Conservation (phyloP, 768 basidiomycete species). For the Termitomyces eurrhizus region DNA sequence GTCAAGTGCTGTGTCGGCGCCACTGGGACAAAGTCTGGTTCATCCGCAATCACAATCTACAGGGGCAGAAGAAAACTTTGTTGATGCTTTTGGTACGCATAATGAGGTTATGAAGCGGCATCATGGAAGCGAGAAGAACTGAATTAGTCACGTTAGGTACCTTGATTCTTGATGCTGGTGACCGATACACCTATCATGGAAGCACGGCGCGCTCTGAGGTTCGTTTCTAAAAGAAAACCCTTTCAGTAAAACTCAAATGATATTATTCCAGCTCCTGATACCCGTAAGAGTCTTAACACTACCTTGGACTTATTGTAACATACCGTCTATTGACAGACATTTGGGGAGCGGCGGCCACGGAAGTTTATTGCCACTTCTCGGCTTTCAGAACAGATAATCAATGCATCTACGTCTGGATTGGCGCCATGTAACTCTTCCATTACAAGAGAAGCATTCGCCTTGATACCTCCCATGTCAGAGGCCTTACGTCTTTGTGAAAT, state of each 20-base stretch:
- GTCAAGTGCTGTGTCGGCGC: not conserved
- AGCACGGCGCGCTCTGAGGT: constrained; percentile 69
- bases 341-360: constrained; percentile 17
- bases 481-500: constrained; percentile 59
- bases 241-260: not conserved
- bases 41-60: not conserved
- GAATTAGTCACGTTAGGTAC: constrained; percentile 38
- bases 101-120: not conserved
- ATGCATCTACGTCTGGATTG: constrained; percentile 31
- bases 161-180: constrained; percentile 49
- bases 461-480: constrained; percentile 55
- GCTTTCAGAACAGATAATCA: constrained; percentile 37
- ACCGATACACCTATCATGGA: constrained; percentile 56
- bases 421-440: constrained; percentile 31
- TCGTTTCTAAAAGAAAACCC: constrained; percentile 14
- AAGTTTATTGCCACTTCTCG: constrained; percentile 8
- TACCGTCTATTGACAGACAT: constrained; percentile 17
- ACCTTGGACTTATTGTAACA: not conserved
- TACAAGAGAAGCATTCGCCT: constrained; percentile 37
- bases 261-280: constrained; percentile 47
- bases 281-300: constrained; percentile 32
- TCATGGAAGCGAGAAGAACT: not conserved
- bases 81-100: constrained; percentile 45
- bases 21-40: not conserved
- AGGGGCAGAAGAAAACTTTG: constrained; percentile 34